Conservation (phyloP, 305 asterid species). For the Rubia tinctorum region DNA sequence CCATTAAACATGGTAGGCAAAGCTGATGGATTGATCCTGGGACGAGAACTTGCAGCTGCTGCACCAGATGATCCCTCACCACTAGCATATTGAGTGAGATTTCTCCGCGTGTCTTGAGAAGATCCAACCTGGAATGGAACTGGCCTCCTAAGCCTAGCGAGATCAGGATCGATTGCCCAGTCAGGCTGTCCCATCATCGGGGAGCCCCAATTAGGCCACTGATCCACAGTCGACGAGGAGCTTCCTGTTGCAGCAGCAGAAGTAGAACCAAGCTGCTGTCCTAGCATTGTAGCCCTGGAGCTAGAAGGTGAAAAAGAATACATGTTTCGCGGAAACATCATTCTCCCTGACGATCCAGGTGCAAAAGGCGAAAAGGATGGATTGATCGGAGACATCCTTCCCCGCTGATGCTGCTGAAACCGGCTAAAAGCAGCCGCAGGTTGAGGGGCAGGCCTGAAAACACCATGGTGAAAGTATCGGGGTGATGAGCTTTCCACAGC, state of each 20-base stretch:
- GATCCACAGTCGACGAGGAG: constrained; percentile 23
- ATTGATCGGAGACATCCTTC: neutral
- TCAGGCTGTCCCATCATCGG: constrained; percentile 40
- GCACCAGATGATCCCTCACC: too few relatives aligned
- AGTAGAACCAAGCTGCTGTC: constrained; percentile 35
- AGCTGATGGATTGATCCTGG: neutral
- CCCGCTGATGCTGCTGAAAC: neutral
- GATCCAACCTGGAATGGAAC: constrained; percentile 55
- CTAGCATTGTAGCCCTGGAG: constrained; percentile 49
- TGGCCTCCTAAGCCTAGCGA: constrained; percentile 50
- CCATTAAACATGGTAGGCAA: neutral
- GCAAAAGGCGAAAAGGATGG: too few relatives aligned
- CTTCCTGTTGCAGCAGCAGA: constrained; percentile 39
- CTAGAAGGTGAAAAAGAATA: constrained; percentile 78
- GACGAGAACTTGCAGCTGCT: too few relatives aligned
- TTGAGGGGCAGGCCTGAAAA: too few relatives aligned
- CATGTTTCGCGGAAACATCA: constrained; percentile 66
- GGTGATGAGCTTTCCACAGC: too few relatives aligned
- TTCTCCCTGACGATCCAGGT: constrained; percentile 32
- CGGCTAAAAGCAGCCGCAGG: neutral
- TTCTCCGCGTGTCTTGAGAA: constrained; percentile 30
- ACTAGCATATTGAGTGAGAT: neutral
- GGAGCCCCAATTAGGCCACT: too few relatives aligned
- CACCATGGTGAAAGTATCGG: too few relatives aligned
- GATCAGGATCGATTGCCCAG: constrained; percentile 44